Evolutionary conservation across 2,329 filamentous ascomycete genomes (phyloP).

Genomic region (Aspergillus novofumigatus): DNA sequence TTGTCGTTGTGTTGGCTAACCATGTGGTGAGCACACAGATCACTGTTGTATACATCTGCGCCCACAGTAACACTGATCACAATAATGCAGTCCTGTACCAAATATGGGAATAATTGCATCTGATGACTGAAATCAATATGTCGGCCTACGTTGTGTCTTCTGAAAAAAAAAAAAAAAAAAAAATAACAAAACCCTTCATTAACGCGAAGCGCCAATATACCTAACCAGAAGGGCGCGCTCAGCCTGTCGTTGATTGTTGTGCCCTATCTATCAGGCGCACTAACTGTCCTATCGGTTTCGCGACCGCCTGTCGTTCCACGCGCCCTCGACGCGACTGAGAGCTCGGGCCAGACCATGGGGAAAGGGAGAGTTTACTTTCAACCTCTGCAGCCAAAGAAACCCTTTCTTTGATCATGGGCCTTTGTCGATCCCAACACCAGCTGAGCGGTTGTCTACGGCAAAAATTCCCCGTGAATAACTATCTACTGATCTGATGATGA

Average conservation of each 20-base stretch:
- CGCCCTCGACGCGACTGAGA: constrained; percentile 18
- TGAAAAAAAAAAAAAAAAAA: neutral
- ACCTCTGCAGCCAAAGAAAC: constrained; percentile 34
- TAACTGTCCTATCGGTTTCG: constrained; percentile 3
- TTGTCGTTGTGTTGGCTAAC: neutral
- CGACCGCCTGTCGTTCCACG: constrained; percentile 20
- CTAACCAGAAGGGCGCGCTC: constrained; percentile 11
- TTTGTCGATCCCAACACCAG: constrained; percentile 20
- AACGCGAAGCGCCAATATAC: constrained; percentile 9
- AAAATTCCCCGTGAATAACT: neutral
- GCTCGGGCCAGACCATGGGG: constrained; percentile 13
- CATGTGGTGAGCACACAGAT: neutral
- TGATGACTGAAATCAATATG: neutral
- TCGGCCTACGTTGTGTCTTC: neutral
- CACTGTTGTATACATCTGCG: neutral
- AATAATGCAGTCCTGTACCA: neutral
- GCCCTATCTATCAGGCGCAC: neutral
- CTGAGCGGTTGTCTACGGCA: neutral
- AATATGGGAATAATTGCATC: neutral
- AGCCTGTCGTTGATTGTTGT: constrained; percentile 2
- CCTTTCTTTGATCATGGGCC: constrained; percentile 20
- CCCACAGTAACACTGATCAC: neutral
- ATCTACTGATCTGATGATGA: neutral
- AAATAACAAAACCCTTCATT: constrained; percentile 3
- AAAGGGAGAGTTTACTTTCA: neutral